phyloP scores from a whole-genome alignment of 2,329 filamentous ascomycete species.

The Didymella exigua region DNA sequence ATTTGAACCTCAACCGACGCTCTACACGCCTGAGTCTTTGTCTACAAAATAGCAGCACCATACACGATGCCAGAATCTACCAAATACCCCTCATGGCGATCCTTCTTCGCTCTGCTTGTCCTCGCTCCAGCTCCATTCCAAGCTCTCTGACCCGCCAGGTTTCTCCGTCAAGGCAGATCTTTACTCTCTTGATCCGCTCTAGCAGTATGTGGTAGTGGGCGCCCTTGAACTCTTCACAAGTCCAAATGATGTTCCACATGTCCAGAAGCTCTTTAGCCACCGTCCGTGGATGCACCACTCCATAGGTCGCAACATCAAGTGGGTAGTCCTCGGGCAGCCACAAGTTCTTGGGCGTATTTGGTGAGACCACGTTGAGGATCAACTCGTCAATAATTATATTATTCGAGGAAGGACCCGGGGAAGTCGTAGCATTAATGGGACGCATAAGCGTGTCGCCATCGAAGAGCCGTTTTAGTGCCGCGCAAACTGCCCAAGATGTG shows the following conservation, averaged over 20 bases:
- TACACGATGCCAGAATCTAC: constrained; percentile 7
- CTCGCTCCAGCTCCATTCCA: constrained; percentile 40
- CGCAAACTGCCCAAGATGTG: constrained; percentile 44
- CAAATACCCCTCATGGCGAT: constrained; percentile 35
- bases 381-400: constrained; percentile 38
- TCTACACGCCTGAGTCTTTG: neutral
- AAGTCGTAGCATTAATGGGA: constrained; percentile 5
- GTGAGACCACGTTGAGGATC: constrained; percentile 40
- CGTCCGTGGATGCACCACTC: constrained; percentile 35
- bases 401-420: constrained; percentile 6
- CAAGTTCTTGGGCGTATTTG: constrained; percentile 4
- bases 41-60: neutral
- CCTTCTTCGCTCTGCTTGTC: constrained; percentile 36
- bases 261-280: constrained; percentile 37
- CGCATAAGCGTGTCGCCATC: constrained; percentile 34
- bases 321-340: constrained; percentile 30
- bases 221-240: constrained; percentile 34
- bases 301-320: constrained; percentile 23
- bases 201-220: constrained; percentile 33
- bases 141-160: constrained; percentile 36
- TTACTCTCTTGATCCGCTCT: constrained; percentile 37
- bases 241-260: constrained; percentile 45
- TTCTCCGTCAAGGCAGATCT: constrained; percentile 40
- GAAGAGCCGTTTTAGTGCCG: constrained; percentile 39
- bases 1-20: constrained; percentile 4